phyloP scores from a whole-genome alignment of 805 yeast genomes.

The Candida incommunis region DNA sequence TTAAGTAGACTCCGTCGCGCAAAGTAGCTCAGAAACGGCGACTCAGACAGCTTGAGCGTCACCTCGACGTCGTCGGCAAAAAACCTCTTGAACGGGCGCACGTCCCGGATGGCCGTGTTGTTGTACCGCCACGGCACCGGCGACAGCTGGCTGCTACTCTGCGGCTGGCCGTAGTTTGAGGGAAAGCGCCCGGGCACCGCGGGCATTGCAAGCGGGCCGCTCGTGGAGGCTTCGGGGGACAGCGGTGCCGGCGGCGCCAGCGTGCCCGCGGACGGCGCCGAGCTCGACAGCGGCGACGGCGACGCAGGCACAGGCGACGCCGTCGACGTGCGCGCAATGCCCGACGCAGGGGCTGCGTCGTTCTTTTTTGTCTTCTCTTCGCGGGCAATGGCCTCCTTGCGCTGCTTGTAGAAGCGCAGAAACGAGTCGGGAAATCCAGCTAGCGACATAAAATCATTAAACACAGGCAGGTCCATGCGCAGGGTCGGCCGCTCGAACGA shows the following conservation, averaged over 20 bases:
- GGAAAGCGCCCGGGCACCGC: not conserved
- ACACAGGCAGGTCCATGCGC: constrained; percentile 15
- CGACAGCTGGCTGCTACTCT: constrained; percentile 5
- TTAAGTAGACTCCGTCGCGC: constrained; percentile 6
- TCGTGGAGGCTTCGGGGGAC: constrained; percentile 5
- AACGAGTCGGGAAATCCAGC: not conserved
- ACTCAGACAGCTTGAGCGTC: constrained; percentile 44
- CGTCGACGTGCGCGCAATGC: not conserved
- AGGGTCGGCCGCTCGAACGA: constrained; percentile 12
- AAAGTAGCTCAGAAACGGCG: constrained; percentile 42
- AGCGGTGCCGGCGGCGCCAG: not conserved
- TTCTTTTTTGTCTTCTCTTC: not conserved
- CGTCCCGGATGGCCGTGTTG: constrained; percentile 27
- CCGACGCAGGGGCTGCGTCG: not conserved
- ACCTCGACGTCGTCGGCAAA: constrained; percentile 73
- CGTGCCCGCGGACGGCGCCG: not conserved
- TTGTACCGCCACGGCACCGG: constrained; percentile 6
- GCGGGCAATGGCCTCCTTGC: not conserved
- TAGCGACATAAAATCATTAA: constrained; percentile 8
- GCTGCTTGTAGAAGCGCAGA: not conserved
- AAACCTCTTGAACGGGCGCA: constrained; percentile 48
- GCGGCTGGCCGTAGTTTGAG: not conserved
- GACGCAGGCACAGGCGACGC: not conserved
- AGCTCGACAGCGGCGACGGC: not conserved
- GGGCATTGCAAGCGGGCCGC: not conserved